A percentile compares a stretch with the other conserved stretches of the same genome.
Evolutionary conservation across 345 rosid species (phyloP).

Genomic region (Raphanus sativus): DNA sequence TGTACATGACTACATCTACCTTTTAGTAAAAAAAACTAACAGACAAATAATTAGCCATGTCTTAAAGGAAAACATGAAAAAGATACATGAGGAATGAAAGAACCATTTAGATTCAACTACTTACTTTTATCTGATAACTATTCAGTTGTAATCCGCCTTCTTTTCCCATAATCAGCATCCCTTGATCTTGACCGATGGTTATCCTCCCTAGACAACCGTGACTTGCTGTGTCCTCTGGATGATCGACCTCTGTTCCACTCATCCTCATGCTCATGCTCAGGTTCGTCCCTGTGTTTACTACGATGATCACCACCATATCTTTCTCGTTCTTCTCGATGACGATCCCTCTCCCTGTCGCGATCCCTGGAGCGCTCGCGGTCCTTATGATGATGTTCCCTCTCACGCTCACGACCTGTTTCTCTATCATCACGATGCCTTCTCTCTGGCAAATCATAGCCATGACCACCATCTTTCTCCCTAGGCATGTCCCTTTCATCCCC

Average conservation of each 20-base stretch:
- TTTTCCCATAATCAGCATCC: constrained; percentile 79
- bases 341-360: constrained; percentile 52
- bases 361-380: constrained; percentile 64
- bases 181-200: constrained; percentile 69
- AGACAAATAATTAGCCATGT: not conserved
- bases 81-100: constrained; percentile 7
- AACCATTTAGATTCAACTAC: constrained; percentile 9
- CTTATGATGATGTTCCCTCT: constrained; percentile 52
- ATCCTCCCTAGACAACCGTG: constrained; percentile 58
- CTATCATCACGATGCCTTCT: constrained; percentile 66
- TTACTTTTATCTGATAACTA: constrained; percentile 31
- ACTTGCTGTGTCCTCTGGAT: constrained; percentile 63
- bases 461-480: constrained; percentile 58
- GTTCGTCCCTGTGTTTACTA: constrained; percentile 51
- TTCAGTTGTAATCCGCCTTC: constrained; percentile 65
- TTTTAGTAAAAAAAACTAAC: not conserved
- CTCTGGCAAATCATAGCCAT: constrained; percentile 56
- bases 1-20: not conserved
- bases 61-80: not conserved
- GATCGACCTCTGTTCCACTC: constrained; percentile 66
- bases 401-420: constrained; percentile 61
- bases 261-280: constrained; percentile 63
- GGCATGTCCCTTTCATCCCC: constrained; percentile 67
- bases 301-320: constrained; percentile 52
- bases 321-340: constrained; percentile 65